These are phyloP conservation scores for Alternaria conjuncta DNA, from an alignment of 2,329 filamentous ascomycete species.

Conservation along the genomic window DNA sequence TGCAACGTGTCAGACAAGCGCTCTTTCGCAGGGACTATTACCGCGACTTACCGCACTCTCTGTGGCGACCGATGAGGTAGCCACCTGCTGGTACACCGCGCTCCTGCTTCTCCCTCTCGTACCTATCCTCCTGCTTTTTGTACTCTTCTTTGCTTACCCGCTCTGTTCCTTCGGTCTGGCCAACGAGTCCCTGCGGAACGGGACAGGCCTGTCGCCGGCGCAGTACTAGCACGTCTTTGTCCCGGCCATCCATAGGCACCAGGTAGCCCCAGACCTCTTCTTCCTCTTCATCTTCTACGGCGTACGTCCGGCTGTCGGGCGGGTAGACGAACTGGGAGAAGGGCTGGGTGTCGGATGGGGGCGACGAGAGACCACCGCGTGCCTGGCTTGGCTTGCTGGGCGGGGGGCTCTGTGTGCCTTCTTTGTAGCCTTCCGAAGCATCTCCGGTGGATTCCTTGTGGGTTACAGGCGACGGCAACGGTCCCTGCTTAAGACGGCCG, in stretches of 20 bases:
- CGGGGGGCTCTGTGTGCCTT: slow-evolving; percentile 74
- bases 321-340: slow-evolving; percentile 83
- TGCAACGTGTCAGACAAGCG: slow-evolving; percentile 54
- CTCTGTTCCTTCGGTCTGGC: slow-evolving; percentile 51
- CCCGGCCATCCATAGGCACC: slow-evolving; percentile 76
- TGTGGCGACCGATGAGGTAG: slow-evolving; percentile 90
- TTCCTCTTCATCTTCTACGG: slow-evolving; percentile 81
- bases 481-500: slow-evolving; percentile 59
- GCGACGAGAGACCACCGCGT: slow-evolving; percentile 60
- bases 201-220: slow-evolving; percentile 76
- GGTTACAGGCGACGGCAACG: slow-evolving; percentile 83
- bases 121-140: slow-evolving; percentile 66
- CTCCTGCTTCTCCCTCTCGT: slow-evolving; percentile 63
- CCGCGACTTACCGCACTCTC: slow-evolving; percentile 79
- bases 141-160: slow-evolving; percentile 59
- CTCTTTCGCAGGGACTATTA: slow-evolving; percentile 1
- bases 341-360: slow-evolving; percentile 73
- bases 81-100: slow-evolving; percentile 71
- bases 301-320: slow-evolving; percentile 74
- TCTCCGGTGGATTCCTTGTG: slow-evolving; percentile 65
- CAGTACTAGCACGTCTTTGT: slow-evolving; percentile 74
- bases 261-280: slow-evolving; percentile 97
- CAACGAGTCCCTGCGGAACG: slow-evolving; percentile 53
- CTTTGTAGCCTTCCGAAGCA: slow-evolving; percentile 67
- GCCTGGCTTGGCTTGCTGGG: slow-evolving; percentile 48